Conservation (phyloP, 176 grass and related monocot genomes). For the Pontederia paniculata region DNA sequence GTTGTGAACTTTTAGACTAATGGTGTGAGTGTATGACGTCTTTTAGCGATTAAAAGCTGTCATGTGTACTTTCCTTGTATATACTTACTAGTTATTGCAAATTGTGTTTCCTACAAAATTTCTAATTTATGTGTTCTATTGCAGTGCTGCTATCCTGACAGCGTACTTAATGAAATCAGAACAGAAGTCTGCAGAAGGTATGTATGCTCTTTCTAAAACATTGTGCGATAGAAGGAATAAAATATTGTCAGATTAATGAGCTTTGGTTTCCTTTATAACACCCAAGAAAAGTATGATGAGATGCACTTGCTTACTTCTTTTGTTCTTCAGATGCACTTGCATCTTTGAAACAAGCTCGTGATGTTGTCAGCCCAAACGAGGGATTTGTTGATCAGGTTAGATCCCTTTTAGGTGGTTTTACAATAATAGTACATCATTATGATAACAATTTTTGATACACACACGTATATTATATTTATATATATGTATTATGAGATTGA, state of each 20-base stretch:
- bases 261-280: too few relatives aligned
- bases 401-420: conserved; percentile 3
- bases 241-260: not conserved
- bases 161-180: conserved; percentile 90
- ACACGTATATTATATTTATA: too few relatives aligned
- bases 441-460: not conserved
- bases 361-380: conserved; percentile 56
- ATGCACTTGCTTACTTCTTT: not conserved
- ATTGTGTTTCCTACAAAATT: not conserved
- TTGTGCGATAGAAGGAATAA: not conserved
- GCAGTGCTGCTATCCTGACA: conserved; percentile 60
- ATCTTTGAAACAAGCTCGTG: conserved; percentile 54
- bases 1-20: too few relatives aligned
- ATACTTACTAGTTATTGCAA: not conserved
- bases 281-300: too few relatives aligned
- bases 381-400: conserved; percentile 87
- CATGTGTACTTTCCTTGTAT: too few relatives aligned
- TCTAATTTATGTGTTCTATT: conserved; percentile 12
- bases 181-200: conserved; percentile 76
- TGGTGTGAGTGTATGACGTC: too few relatives aligned
- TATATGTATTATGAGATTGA: too few relatives aligned
- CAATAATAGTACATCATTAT: conserved; percentile 15
- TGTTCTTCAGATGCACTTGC: conserved; percentile 57
- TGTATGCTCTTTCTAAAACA: conserved; percentile 7
- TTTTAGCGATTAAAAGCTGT: too few relatives aligned